Base-by-base conservation (phyloP, 495 filamentous ascomycete species). In the Penicillium lividum region DNA sequence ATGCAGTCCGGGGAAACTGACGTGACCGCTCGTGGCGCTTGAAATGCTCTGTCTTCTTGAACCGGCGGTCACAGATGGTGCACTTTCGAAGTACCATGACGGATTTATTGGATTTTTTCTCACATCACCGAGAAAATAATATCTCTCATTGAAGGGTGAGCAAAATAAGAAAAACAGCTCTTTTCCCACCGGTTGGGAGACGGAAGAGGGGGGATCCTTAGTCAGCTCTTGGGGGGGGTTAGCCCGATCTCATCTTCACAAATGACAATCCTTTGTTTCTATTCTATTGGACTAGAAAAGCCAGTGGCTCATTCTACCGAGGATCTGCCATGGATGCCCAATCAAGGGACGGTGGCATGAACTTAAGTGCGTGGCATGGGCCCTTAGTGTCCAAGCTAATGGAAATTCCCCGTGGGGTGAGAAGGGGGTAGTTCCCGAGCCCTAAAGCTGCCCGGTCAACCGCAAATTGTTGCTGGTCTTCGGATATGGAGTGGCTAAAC, bases 21-120 rank as follows among this genome's bases (percentile, higher is more conserved):
- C 80, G 79, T 30, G 79, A 81, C 57, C 80, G 73, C 58, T 82
- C 77, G 66, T 83, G 80, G 25, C 80, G 77, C 60, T 81, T 82
- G 60, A 77, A 76, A 70, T 83, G 80, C 62, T 83, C 80, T 16
- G 78, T 80, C 66, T 83, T 83, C 63, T 77, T 78, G 69, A 81
- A 83, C 52, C 72, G 75, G 47, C 78, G 72, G 55, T 79, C 77
- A 69, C 80, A 83, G 55, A 80, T 75, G 38, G 64, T 72, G 59
- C 80, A 83, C 67, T 81, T 77, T 67, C 72, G 75, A 54, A 80
- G 64, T 61, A 80, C 76, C 77, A 80, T 78, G 72, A 63, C 67
- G 68, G 10, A 27, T n/a, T 10, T 40, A 16, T 27, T 27, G 13
- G 1, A 8, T 29, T 29, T 22, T 6, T 25, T 9, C 4, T 30